Evolutionary conservation across 2,329 filamentous ascomycete species (phyloP), one percentile per base, ranked within the genome.

Genomic region (Macrophomina pseudophaseolina): DNA sequence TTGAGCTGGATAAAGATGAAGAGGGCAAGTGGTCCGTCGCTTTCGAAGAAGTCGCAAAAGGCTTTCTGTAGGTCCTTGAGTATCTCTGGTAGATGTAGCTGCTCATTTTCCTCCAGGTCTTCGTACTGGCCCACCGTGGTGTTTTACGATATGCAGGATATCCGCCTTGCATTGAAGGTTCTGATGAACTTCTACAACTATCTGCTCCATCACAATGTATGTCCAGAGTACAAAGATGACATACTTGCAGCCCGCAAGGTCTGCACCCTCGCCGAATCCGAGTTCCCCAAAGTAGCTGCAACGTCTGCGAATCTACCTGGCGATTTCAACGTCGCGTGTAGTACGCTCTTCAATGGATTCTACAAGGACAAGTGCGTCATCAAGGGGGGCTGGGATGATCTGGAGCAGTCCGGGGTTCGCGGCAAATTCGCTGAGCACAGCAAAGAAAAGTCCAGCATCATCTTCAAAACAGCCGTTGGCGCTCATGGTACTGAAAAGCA

Each of bases 131-230:
- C 86, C 44, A 86, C 87, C 44, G 83, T 86, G 18, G 86, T 87
- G 58, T 85, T 88, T 12, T 82, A 79, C 4, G 74, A 83, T 16
- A 75, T 80, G 0, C 78, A 84, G 12, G 84, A 74, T 23, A 72
- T 93, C 68, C 79, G 85, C n/a, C 78, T 84, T 6, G 88, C 88
- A 3, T 87, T 89, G 23, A 84, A 86, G 40, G 87, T 96, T 0
- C 83, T 97, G 48, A 87, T 88, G 68, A 97, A 95, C 74, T 98
- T 98, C 74, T 87, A 97, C 69, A 91, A 92, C 70, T 99, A 97
- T 71, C 83, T 98, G 0, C 83, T 94, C 9, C 87, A 91, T 68
- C 94, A 98, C 74, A 86, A 91, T 44, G 94, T 96, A 16, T 97
- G 93, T 73, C 90, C 91, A 0, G 95, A 98, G 76, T 91, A 94